Conservation (phyloP, 1,284 basidiomycete genomes). For the Entoloma clypeatum region DNA sequence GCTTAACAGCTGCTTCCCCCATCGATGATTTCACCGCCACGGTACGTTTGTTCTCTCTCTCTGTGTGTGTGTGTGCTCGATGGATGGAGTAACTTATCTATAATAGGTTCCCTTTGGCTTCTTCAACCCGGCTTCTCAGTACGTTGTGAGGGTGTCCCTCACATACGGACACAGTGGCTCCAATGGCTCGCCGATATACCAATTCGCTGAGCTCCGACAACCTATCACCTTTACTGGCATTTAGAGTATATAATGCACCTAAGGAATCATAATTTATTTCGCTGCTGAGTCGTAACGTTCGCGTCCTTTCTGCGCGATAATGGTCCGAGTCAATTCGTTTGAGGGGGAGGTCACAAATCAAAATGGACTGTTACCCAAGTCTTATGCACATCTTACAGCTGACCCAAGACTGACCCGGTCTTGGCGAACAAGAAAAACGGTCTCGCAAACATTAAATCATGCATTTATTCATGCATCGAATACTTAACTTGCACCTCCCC, state of each 20-base stretch:
- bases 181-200: conserved; percentile 2
- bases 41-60: neutral
- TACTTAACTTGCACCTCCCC: too few relatives aligned
- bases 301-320: too few relatives aligned
- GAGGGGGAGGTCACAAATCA: too few relatives aligned
- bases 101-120: conserved; percentile 3
- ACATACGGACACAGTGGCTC: conserved; percentile 3
- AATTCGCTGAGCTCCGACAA: neutral
- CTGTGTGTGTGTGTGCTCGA: too few relatives aligned
- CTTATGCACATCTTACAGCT: too few relatives aligned
- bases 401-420: too few relatives aligned
- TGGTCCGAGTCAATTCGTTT: too few relatives aligned
- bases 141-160: conserved; percentile 1
- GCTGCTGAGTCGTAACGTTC: conserved; percentile 1
- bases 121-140: conserved; percentile 1
- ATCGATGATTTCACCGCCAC: conserved; percentile 1
- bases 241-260: neutral
- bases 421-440: too few relatives aligned
- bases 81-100: neutral
- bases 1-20: neutral
- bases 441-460: too few relatives aligned
- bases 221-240: conserved; percentile 3
- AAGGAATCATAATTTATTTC: too few relatives aligned
- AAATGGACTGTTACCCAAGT: too few relatives aligned
- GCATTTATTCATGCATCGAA: too few relatives aligned